Percentiles rank a stretch among this genome's conserved stretches.
phyloP scores from a whole-genome alignment of 2,329 filamentous ascomycete genomes.

The Allantophomopsis lycopodina region DNA sequence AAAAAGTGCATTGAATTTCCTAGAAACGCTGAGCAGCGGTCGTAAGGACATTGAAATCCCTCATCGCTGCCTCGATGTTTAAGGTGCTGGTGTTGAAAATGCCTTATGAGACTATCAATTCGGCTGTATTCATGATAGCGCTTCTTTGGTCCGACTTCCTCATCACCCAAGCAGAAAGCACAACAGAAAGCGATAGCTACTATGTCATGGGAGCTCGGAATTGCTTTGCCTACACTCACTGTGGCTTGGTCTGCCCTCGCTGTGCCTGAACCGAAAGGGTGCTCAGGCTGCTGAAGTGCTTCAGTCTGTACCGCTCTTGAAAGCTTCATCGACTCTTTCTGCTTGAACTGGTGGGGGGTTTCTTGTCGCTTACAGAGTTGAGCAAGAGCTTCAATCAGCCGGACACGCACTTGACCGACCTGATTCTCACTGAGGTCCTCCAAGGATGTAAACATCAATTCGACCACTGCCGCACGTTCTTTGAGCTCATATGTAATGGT shows the following conservation, averaged over 20 bases:
- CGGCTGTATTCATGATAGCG: slow-evolving; percentile 1
- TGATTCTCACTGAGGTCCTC: slow-evolving; percentile 7
- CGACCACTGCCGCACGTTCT: slow-evolving; percentile 9
- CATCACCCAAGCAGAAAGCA: slow-evolving; percentile 3
- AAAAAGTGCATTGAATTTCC: not conserved
- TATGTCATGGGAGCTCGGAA: too few species aligned
- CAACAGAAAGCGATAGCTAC: slow-evolving; percentile 1
- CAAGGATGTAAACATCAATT: slow-evolving; percentile 9
- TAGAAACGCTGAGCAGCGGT: not conserved
- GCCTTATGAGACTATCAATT: slow-evolving; percentile 3
- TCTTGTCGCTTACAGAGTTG: slow-evolving; percentile 8
- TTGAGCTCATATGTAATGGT: slow-evolving; percentile 11
- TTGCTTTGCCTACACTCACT: not conserved
- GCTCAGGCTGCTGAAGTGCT: not conserved
- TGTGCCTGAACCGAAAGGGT: not conserved
- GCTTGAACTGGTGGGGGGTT: slow-evolving; percentile 7
- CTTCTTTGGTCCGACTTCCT: slow-evolving; percentile 3
- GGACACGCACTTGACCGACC: slow-evolving; percentile 7
- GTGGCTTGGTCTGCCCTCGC: not conserved
- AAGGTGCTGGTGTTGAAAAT: slow-evolving; percentile 2
- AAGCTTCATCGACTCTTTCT: slow-evolving; percentile 1
- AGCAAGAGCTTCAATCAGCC: slow-evolving; percentile 7
- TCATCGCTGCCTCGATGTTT: not conserved
- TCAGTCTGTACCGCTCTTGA: not conserved
- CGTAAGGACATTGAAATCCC: not conserved